phyloP scores from a whole-genome alignment of 805 yeast genomes.

The Metschnikowia borealis region DNA sequence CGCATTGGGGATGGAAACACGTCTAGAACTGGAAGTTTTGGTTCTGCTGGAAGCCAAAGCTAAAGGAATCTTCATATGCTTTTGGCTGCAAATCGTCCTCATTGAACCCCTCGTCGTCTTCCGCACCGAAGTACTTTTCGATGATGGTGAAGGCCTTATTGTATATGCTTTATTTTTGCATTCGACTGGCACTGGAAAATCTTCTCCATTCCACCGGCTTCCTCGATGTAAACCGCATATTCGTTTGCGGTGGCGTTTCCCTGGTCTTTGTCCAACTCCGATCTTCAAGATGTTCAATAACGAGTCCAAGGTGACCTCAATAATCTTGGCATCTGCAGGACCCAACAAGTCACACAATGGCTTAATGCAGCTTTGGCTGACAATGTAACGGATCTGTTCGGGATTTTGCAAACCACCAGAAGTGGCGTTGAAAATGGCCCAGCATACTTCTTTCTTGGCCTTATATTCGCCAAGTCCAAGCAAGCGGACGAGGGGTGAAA shows the following conservation, averaged over 20 bases:
- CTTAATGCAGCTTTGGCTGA: constrained; percentile 92
- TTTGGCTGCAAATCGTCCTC: constrained; percentile 67
- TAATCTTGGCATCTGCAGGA: constrained; percentile 84
- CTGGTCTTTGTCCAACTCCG: constrained; percentile 87
- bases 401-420: constrained; percentile 92
- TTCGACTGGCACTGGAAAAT: constrained; percentile 89
- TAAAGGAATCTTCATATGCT: constrained; percentile 78
- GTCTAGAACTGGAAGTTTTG: constrained; percentile 43
- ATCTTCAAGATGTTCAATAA: constrained; percentile 88
- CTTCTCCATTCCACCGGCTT: constrained; percentile 97
- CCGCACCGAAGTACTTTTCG: constrained; percentile 86
- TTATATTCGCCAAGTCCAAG: constrained; percentile 82
- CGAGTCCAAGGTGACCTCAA: constrained; percentile 94
- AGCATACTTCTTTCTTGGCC: constrained; percentile 97
- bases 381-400: constrained; percentile 89
- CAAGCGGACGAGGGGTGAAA: constrained; percentile 85
- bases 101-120: constrained; percentile 69
- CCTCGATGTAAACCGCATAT: constrained; percentile 89
- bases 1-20: too few species aligned
- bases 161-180: constrained; percentile 84
- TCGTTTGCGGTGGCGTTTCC: constrained; percentile 68
- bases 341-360: constrained; percentile 91
- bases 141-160: constrained; percentile 86
- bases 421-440: constrained; percentile 98
- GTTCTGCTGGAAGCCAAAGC: constrained; percentile 70